Evolutionary conservation across 768 basidiomycete species (phyloP).

Genomic region (Tylopilus plumbeoviolaceoides): DNA sequence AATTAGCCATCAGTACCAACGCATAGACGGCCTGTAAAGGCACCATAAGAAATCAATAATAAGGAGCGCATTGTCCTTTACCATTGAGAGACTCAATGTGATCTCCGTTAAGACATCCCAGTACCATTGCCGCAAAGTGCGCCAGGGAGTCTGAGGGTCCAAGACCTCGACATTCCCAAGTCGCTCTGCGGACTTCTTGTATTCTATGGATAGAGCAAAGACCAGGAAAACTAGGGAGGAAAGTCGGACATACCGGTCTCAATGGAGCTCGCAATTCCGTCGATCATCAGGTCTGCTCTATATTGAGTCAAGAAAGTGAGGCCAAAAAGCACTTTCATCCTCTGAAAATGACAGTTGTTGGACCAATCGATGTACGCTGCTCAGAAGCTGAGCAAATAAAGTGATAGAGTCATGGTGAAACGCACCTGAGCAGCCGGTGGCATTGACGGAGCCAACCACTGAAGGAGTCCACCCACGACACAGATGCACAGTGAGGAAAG

Average conservation of each 20-base stretch:
- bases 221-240: not conserved
- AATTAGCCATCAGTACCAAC: conserved; percentile 18
- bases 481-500: conserved; percentile 60
- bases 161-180: conserved; percentile 31
- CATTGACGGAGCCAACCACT: conserved; percentile 32
- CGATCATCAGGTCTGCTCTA: conserved; percentile 34
- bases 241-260: conserved; percentile 23
- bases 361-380: conserved; percentile 42
- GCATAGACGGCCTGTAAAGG: conserved; percentile 22
- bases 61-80: conserved; percentile 8
- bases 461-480: conserved; percentile 27
- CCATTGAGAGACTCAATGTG: conserved; percentile 34
- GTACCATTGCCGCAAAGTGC: conserved; percentile 26
- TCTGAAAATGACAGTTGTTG: conserved; percentile 33
- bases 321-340: conserved; percentile 36
- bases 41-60: not conserved
- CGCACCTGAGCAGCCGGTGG: conserved; percentile 35
- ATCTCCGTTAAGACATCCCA: conserved; percentile 33
- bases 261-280: conserved; percentile 32
- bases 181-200: conserved; percentile 24
- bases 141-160: conserved; percentile 22
- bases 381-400: not conserved
- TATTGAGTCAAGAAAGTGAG: conserved; percentile 37
- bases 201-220: conserved; percentile 31
- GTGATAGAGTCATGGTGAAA: not conserved